phyloP scores from a whole-genome alignment of 1,284 basidiomycete genomes.

The Sporisorium sorghi region DNA sequence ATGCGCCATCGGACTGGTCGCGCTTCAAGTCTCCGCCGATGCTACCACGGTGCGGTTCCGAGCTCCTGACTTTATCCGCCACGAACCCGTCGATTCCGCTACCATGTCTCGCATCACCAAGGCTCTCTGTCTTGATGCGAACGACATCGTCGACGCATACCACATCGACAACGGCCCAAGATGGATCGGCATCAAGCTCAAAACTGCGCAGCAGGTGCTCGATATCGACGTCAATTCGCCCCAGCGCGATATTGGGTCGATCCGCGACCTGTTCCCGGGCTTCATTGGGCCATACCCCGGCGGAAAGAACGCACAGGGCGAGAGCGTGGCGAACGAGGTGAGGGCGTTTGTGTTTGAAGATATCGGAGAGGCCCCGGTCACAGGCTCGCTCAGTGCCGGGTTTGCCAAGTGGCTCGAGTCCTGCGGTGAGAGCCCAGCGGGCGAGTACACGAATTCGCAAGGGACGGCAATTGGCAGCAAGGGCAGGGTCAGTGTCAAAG shows the following conservation, averaged over 20 bases:
- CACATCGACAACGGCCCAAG: constrained; percentile 62
- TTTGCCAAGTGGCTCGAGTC: constrained; percentile 54
- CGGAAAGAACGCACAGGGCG: constrained; percentile 25
- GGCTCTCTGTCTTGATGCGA: constrained; percentile 27
- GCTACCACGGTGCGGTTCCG: constrained; percentile 28
- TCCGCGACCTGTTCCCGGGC: constrained; percentile 44
- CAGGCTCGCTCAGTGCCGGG: constrained; percentile 61
- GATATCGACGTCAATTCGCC: constrained; percentile 30
- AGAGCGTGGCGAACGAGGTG: constrained; percentile 41
- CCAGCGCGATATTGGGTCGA: constrained; percentile 11
- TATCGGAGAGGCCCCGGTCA: constrained; percentile 60
- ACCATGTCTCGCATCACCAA: constrained; percentile 25
- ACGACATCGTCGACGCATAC: constrained; percentile 36
- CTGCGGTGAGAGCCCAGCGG: constrained; percentile 28
- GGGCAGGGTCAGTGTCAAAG: constrained; percentile 46
- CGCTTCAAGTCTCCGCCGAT: constrained; percentile 26
- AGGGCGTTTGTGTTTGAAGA: constrained; percentile 46
- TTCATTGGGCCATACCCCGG: constrained; percentile 51
- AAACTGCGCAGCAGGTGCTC: constrained; percentile 44
- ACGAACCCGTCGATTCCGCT: constrained; percentile 35
- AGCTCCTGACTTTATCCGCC: constrained; percentile 47
- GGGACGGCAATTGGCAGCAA: constrained; percentile 47
- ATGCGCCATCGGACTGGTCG: constrained; percentile 55
- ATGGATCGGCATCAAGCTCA: constrained; percentile 56
- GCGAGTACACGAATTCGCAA: constrained; percentile 45